phyloP scores from a whole-genome alignment of 176 grass and related monocot species.

The Tillandsia fasciculata region DNA sequence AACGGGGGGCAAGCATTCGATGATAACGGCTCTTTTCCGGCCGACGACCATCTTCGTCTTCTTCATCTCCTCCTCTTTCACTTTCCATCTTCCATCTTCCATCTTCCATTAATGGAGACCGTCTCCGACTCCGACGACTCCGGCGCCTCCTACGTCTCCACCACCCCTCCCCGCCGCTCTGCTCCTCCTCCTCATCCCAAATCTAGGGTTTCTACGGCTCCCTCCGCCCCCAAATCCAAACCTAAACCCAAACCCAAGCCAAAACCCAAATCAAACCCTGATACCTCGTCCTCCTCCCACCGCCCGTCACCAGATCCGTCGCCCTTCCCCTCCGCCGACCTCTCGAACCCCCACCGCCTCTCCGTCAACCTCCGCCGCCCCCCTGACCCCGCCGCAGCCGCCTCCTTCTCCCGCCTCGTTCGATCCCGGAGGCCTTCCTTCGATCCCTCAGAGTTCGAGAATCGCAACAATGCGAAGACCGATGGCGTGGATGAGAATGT shows the following conservation, averaged over 20 bases:
- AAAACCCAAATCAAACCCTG: slow-evolving; percentile 22
- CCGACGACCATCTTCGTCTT: too few species aligned
- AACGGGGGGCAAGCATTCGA: too few species aligned
- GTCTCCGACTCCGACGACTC: slow-evolving; percentile 15
- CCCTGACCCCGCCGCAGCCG: slow-evolving; percentile 10
- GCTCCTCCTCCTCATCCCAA: slow-evolving; percentile 18
- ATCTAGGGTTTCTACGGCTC: slow-evolving; percentile 4
- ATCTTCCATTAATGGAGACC: too few species aligned
- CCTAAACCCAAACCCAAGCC: slow-evolving; percentile 14
- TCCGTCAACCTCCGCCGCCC: slow-evolving; percentile 24
- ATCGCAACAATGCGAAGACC: not conserved
- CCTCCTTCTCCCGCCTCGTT: slow-evolving; percentile 62
- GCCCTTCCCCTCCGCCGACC: slow-evolving; percentile 23
- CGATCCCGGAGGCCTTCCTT: slow-evolving; percentile 56
- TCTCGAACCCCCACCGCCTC: slow-evolving; percentile 49
- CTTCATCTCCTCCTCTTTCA: too few species aligned
- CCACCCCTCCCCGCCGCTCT: slow-evolving; percentile 36
- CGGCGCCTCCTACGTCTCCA: slow-evolving; percentile 36
- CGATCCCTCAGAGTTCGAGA: slow-evolving; percentile 34
- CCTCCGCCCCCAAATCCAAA: slow-evolving; percentile 5
- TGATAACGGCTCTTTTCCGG: too few species aligned
- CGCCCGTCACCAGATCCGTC: not conserved
- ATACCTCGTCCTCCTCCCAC: slow-evolving; percentile 2
- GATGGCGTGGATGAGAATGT: not conserved
- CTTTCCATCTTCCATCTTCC: too few species aligned